These are phyloP conservation scores for Aspergillus puulaauensis DNA, from an alignment of 2,329 filamentous ascomycete genomes.

Conservation along the genomic window DNA sequence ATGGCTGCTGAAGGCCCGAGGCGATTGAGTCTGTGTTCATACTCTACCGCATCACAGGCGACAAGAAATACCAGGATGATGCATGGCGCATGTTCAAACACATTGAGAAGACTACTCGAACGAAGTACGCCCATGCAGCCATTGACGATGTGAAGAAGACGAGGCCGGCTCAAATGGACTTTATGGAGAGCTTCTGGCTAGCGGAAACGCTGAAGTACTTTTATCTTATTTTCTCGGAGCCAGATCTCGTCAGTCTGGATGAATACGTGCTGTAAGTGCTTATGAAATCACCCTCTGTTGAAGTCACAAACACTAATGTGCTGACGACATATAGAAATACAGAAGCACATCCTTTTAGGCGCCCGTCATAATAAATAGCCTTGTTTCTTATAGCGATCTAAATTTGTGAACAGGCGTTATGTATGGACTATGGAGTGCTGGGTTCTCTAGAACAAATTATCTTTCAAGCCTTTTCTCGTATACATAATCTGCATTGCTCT, in stretches of 20 bases:
- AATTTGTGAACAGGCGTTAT: neutral
- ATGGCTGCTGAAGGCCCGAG: constrained; percentile 46
- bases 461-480: neutral
- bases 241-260: constrained; percentile 40
- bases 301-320: neutral
- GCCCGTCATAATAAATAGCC: constrained; percentile 16
- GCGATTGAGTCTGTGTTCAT: constrained; percentile 63
- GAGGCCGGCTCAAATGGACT: constrained; percentile 31
- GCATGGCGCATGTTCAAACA: constrained; percentile 53
- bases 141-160: constrained; percentile 41
- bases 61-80: constrained; percentile 45
- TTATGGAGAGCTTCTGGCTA: constrained; percentile 49
- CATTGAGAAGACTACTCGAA: constrained; percentile 45
- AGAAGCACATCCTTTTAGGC: constrained; percentile 42
- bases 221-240: constrained; percentile 46
- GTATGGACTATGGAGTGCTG: neutral
- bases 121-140: constrained; percentile 45
- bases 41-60: constrained; percentile 60
- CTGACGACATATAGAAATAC: constrained; percentile 32
- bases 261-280: constrained; percentile 43
- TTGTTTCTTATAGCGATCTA: neutral
- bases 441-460: neutral
- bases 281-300: neutral
- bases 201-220: constrained; percentile 48
- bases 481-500: neutral